Conservation (phyloP, 2,329 filamentous ascomycete genomes). For the Akanthomyces lecanii region DNA sequence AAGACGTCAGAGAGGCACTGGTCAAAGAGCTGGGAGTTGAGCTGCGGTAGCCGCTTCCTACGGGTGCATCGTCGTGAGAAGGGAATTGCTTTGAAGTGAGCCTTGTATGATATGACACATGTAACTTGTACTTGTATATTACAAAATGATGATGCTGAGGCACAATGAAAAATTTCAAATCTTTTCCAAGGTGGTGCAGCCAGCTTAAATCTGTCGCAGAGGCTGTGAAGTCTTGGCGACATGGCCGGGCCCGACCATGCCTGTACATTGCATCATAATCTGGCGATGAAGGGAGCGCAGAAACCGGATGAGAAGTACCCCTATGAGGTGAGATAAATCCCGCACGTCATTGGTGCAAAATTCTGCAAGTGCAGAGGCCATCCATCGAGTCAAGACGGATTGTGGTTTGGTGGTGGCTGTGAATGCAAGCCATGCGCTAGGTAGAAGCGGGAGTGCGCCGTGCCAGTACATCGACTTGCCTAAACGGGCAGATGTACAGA, state of each 20-base stretch:
- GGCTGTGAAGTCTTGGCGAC: no score
- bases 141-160: neutral
- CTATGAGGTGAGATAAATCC: neutral
- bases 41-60: slow-evolving; percentile 25
- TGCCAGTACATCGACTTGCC: neutral
- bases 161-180: neutral
- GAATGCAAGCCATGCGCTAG: neutral
- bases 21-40: slow-evolving; percentile 73
- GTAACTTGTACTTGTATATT: neutral
- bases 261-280: neutral
- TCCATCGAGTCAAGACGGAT: neutral
- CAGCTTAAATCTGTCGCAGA: neutral
- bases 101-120: neutral
- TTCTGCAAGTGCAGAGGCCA: neutral
- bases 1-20: slow-evolving; percentile 59
- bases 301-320: neutral
- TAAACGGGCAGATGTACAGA: neutral
- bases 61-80: neutral
- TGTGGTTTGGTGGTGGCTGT: slow-evolving; percentile 7
- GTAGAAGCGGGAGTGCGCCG: neutral
- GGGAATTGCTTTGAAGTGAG: no score
- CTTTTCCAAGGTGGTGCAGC: neutral
- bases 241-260: neutral
- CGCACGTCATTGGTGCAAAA: neutral
- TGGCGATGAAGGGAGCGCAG: neutral